These are phyloP conservation scores for Hypsizygus marmoreus DNA, from an alignment of 768 basidiomycete species.

Conservation along the genomic window DNA sequence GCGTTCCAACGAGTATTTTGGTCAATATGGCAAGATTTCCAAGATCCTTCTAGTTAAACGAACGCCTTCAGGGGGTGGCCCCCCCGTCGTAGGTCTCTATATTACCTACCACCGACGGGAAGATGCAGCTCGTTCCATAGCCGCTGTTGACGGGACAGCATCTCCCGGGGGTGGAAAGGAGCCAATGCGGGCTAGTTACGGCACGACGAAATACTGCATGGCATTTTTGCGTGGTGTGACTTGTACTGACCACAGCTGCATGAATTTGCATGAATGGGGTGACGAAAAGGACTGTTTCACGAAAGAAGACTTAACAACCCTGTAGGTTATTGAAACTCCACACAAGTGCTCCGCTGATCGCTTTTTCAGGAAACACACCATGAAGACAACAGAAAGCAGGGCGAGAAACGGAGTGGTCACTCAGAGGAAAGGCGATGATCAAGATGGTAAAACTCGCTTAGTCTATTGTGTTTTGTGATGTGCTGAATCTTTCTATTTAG, in stretches of 20 bases:
- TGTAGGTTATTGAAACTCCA: slow-evolving; percentile 49
- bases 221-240: slow-evolving; percentile 82
- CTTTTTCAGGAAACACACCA: slow-evolving; percentile 77
- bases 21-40: slow-evolving; percentile 97
- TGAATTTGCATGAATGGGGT: slow-evolving; percentile 97
- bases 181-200: slow-evolving; percentile 90
- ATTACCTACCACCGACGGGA: slow-evolving; percentile 94
- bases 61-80: slow-evolving; percentile 69
- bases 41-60: slow-evolving; percentile 95
- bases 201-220: slow-evolving; percentile 98
- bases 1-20: slow-evolving; percentile 95
- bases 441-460: slow-evolving; percentile 52
- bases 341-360: slow-evolving; percentile 11
- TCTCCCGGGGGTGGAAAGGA: slow-evolving; percentile 90
- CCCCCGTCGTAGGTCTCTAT: slow-evolving; percentile 87
- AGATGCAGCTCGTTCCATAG: slow-evolving; percentile 92
- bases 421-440: slow-evolving; percentile 67
- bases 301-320: slow-evolving; percentile 91
- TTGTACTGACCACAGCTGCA: slow-evolving; percentile 88
- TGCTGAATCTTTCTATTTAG: slow-evolving; percentile 17
- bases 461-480: slow-evolving; percentile 2
- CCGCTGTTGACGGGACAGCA: slow-evolving; percentile 88
- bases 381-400: slow-evolving; percentile 84
- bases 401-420: slow-evolving; percentile 45
- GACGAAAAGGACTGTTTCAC: slow-evolving; percentile 98